Evolutionary conservation across 768 basidiomycete genomes (phyloP).

Genomic region (Bullera alba): DNA sequence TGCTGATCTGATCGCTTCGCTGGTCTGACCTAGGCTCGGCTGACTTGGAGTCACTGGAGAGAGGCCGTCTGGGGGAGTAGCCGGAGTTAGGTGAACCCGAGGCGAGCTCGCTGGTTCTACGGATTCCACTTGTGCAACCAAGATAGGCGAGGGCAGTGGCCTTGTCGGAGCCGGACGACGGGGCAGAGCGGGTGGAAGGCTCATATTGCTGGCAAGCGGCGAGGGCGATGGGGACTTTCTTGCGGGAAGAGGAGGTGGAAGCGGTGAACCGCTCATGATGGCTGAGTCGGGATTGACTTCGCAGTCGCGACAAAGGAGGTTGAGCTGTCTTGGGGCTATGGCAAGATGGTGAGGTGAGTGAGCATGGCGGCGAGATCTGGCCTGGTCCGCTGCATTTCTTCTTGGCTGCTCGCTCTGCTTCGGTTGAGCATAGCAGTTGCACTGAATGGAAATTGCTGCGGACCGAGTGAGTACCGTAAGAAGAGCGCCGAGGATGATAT

Average conservation of each 20-base stretch:
- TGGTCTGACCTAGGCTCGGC: neutral
- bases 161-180: neutral
- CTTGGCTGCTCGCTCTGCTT: too few species aligned
- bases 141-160: neutral
- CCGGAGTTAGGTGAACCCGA: neutral
- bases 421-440: too few species aligned
- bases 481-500: too few species aligned
- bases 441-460: too few species aligned
- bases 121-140: neutral
- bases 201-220: neutral
- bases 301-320: neutral
- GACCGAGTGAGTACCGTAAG: too few species aligned
- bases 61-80: neutral
- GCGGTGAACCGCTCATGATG: neutral
- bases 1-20: neutral
- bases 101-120: neutral
- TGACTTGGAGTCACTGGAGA: neutral
- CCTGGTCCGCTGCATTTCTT: too few species aligned
- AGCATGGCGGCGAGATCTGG: too few species aligned
- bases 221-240: neutral
- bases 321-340: too few species aligned
- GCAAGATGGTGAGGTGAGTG: too few species aligned
- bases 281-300: neutral
- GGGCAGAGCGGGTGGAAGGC: neutral
- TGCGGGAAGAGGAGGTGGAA: neutral